These are phyloP conservation scores for Diddensiella santjacobensis DNA, from an alignment of 805 yeast genomes.

Conservation along the genomic window DNA sequence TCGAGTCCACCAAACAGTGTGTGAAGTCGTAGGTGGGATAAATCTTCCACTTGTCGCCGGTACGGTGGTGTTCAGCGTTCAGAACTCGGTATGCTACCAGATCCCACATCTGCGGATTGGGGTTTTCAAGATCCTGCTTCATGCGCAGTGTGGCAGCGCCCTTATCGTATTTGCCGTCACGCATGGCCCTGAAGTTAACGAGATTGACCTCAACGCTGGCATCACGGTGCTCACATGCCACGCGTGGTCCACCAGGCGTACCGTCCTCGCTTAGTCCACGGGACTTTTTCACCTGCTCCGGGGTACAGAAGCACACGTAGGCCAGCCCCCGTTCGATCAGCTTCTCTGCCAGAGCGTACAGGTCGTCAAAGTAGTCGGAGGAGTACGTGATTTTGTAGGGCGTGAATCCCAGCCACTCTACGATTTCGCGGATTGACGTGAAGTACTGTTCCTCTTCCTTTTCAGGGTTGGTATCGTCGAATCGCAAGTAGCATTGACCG, in stretches of 20 bases:
- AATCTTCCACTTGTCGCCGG: slow-evolving; percentile 96
- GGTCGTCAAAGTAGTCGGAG: slow-evolving; percentile 86
- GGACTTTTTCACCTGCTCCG: slow-evolving; percentile 83
- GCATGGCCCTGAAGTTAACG: slow-evolving; percentile 82
- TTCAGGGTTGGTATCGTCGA: slow-evolving; percentile 97
- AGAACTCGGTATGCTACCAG: slow-evolving; percentile 93
- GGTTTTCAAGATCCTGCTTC: slow-evolving; percentile 88
- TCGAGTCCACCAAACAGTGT: slow-evolving; percentile 96
- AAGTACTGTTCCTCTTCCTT: slow-evolving; percentile 94
- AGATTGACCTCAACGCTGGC: slow-evolving; percentile 72
- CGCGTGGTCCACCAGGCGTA: slow-evolving; percentile 88
- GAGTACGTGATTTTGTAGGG: slow-evolving; percentile 97
- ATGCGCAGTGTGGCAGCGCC: slow-evolving; percentile 95
- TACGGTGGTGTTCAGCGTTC: slow-evolving; percentile 90
- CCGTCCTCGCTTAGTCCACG: slow-evolving; percentile 93
- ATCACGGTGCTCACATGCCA: slow-evolving; percentile 72
- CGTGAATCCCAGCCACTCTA: slow-evolving; percentile 87
- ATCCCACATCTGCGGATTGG: slow-evolving; percentile 99
- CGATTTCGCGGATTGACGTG: slow-evolving; percentile 76
- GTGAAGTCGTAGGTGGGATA: slow-evolving; percentile 99
- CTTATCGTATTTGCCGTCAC: slow-evolving; percentile 79
- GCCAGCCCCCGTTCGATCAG: slow-evolving; percentile 69
- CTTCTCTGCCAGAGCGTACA: slow-evolving; percentile 84
- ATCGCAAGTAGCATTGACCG: slow-evolving; percentile 89
- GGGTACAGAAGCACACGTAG: slow-evolving; percentile 89